These are phyloP conservation scores for Prinsepia uniflora DNA, from an alignment of 306 rosid species.

Conservation along the genomic window DNA sequence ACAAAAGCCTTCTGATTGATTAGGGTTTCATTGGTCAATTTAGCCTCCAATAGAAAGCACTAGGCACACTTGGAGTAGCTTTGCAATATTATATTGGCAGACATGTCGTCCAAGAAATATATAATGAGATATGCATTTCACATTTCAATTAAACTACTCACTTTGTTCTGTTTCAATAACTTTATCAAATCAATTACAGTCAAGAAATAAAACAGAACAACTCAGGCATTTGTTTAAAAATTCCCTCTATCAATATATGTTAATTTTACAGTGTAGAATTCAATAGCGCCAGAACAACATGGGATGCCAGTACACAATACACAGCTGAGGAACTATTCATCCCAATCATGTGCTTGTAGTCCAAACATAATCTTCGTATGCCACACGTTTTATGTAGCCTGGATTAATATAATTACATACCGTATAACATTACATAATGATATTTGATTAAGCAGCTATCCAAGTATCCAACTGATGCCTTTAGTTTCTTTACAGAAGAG, in stretches of 20 bases:
- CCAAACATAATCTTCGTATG: background rate
- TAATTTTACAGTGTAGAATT: background rate
- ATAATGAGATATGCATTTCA: background rate
- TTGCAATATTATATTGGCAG: background rate
- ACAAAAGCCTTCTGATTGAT: constrained; percentile 8
- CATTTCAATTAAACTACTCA: background rate
- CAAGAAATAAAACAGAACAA: background rate
- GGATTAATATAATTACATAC: constrained; percentile 8
- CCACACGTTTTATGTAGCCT: background rate
- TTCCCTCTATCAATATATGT: background rate
- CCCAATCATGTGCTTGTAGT: background rate
- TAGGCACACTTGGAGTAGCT: background rate
- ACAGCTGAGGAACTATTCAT: background rate
- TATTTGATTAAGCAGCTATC: constrained; percentile 8
- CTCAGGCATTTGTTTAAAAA: background rate
- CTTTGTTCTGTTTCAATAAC: background rate
- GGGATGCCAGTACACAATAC: background rate
- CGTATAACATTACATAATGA: constrained; percentile 7
- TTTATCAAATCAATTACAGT: constrained; percentile 3
- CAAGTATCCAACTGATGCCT: constrained; percentile 10
- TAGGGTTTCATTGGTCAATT: constrained; percentile 6
- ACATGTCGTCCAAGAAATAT: background rate
- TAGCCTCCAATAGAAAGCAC: constrained; percentile 6
- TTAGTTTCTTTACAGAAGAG: constrained; percentile 20
- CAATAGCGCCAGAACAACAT: background rate